Evolutionary conservation across 106 monocot genomes (phyloP).

Genomic region (Dactylorhiza incarnata): DNA sequence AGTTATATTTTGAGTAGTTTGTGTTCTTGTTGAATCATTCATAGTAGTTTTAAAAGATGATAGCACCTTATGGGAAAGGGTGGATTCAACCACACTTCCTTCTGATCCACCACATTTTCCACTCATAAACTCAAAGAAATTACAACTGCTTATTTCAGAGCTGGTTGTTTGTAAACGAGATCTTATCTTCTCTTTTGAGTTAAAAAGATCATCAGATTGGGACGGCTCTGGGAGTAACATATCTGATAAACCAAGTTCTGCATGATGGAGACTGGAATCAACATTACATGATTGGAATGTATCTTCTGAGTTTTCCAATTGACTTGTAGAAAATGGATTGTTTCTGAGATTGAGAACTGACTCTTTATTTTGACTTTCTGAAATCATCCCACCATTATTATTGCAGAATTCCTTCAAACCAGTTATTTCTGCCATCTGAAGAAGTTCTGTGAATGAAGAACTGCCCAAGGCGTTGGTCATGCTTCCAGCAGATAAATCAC

Average conservation of each 20-base stretch:
- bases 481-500: slow-evolving; percentile 10
- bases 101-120: not conserved
- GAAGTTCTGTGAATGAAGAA: slow-evolving; percentile 55
- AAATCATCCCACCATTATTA: too few relatives aligned
- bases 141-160: not conserved
- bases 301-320: too few relatives aligned
- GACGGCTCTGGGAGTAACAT: too few relatives aligned
- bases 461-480: slow-evolving; percentile 13
- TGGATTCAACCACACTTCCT: slow-evolving; percentile 10
- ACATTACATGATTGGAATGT: too few relatives aligned
- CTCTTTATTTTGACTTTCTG: too few relatives aligned
- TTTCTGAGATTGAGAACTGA: too few relatives aligned
- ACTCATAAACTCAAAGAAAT: slow-evolving; percentile 13
- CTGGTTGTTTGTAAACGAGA: too few relatives aligned
- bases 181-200: too few relatives aligned
- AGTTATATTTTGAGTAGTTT: slow-evolving; percentile 1
- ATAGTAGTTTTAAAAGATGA: not conserved
- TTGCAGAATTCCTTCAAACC: slow-evolving; percentile 10
- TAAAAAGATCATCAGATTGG: too few relatives aligned
- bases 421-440: slow-evolving; percentile 33
- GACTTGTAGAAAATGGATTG: too few relatives aligned
- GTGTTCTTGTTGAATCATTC: slow-evolving; percentile 16
- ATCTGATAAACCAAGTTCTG: too few relatives aligned
- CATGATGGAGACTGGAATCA: too few relatives aligned
- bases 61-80: not conserved